phyloP scores from a whole-genome alignment of 768 basidiomycete species.

The Termitomyces bulborhizus region DNA sequence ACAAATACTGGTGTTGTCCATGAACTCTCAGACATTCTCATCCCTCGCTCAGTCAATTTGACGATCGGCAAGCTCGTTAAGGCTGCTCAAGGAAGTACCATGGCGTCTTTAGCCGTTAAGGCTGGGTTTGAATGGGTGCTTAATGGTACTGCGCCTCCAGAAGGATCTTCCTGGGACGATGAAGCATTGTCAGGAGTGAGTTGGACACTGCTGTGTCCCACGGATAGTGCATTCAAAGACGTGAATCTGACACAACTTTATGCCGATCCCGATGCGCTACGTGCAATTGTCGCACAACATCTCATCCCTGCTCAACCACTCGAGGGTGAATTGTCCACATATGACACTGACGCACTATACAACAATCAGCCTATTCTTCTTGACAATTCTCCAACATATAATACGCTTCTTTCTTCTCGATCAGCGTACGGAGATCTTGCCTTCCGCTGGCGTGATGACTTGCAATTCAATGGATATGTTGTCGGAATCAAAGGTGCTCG shows the following conservation, averaged over 20 bases:
- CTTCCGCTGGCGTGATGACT: constrained; percentile 50
- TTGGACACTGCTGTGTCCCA: constrained; percentile 90
- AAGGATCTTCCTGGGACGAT: constrained; percentile 61
- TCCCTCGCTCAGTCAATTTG: constrained; percentile 83
- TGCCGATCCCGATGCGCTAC: constrained; percentile 46
- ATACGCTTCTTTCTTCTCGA: constrained; percentile 63
- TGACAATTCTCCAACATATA: constrained; percentile 65
- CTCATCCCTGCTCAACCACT: constrained; percentile 47
- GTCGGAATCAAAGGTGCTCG: constrained; percentile 71
- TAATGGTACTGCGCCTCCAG: constrained; percentile 76
- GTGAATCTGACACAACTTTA: constrained; percentile 76
- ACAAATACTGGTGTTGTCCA: constrained; percentile 91
- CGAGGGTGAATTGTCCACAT: constrained; percentile 16
- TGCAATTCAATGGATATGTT: constrained; percentile 47
- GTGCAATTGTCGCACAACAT: constrained; percentile 68
- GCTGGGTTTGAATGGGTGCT: constrained; percentile 90
- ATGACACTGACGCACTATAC: constrained; percentile 34
- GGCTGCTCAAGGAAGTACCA: constrained; percentile 85
- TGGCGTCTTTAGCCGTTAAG: constrained; percentile 76
- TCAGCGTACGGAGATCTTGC: constrained; percentile 79
- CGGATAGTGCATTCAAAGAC: constrained; percentile 86
- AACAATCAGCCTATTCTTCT: constrained; percentile 72
- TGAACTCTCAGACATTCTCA: constrained; percentile 75
- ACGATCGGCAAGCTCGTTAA: constrained; percentile 86
- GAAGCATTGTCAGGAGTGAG: constrained; percentile 40